Conservation (phyloP, 176 grass and related monocot genomes). For the Urochloa ruziziensis region DNA sequence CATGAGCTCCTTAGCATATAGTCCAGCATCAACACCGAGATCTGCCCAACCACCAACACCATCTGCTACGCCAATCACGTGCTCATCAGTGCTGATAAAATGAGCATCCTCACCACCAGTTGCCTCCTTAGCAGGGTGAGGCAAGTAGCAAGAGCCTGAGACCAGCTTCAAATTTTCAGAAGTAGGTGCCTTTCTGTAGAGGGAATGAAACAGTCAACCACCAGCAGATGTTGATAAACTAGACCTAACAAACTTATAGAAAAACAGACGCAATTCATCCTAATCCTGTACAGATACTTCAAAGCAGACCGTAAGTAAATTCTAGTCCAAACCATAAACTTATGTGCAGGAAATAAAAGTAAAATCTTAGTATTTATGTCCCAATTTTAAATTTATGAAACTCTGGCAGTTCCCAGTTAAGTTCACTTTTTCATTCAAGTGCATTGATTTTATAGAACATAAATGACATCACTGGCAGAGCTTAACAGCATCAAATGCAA, state of each 20-base stretch:
- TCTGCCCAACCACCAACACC: slow-evolving; percentile 98
- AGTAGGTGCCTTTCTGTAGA: slow-evolving; percentile 52
- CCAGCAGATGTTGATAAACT: background rate
- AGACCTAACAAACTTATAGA: background rate
- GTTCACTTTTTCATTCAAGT: background rate
- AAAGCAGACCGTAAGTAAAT: background rate
- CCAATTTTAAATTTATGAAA: background rate
- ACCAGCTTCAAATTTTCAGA: slow-evolving; percentile 57
- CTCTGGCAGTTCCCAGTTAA: background rate
- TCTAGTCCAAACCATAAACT: background rate
- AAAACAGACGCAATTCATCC: background rate
- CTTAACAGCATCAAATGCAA: background rate
- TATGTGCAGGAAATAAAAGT: background rate
- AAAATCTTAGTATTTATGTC: background rate
- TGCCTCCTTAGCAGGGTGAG: slow-evolving; percentile 92
- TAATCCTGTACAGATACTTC: background rate
- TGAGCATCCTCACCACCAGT: slow-evolving; percentile 97
- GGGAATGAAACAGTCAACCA: background rate
- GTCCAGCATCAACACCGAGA: slow-evolving; percentile 78
- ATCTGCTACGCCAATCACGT: slow-evolving; percentile 91
- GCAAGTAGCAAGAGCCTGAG: slow-evolving; percentile 91
- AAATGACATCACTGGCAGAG: background rate
- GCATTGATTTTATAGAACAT: background rate
- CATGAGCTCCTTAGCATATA: slow-evolving; percentile 93
- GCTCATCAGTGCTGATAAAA: slow-evolving; percentile 77